Evolutionary conservation across 805 yeast species (phyloP), one percentile per base, ranked within the genome.

Genomic region (Teunomyces aglyptinius): DNA sequence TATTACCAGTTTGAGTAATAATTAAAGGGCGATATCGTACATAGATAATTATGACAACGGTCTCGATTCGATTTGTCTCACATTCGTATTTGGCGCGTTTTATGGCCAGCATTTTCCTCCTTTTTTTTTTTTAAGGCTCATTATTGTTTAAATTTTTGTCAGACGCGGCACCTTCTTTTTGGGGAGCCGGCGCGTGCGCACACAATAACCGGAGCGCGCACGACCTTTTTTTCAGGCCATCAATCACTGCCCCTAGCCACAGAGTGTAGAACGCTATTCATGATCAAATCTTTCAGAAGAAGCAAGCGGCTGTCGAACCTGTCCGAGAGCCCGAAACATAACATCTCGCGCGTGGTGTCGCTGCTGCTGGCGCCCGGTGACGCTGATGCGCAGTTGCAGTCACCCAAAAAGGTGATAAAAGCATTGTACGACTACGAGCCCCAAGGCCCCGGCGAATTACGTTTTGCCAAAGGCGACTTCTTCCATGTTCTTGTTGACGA

Each of bases 401-500:
- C 88, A 3, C 96, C 96, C 4, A 85, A 82, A 50, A 85, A 85
- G 59, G 96, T 89, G 38, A 89, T 94, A 49, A 83, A 82, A 51
- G 97, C 98, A 0, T 68, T 85, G 13, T 82, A 80, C 56, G 85
- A 85, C 59, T 91, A 91, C 65, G 71, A 71, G 36, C 86, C 96
- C 1, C 91, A 85, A 55, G 85, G 86, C 11, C 82, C 88, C 1
- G 89, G 88, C 18, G 97, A 92, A 62, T 75, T 92, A 29, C 75
- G 81, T 26, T 92, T 94, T 63, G 59, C 67, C 36, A 81, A 82
- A 54, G 97, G 97, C 32, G 97, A 92, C 60, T 91, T 90, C 61
- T 89, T 91, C 68, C 89, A 89, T 60, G 95, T 94, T 2, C 67
- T 59, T 18, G 65, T 59, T 26, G 60, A 56, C 18, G 61, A 52